These are phyloP conservation scores for Pyricularia pennisetigena DNA, from an alignment of 2,329 filamentous ascomycete species.

Conservation along the genomic window DNA sequence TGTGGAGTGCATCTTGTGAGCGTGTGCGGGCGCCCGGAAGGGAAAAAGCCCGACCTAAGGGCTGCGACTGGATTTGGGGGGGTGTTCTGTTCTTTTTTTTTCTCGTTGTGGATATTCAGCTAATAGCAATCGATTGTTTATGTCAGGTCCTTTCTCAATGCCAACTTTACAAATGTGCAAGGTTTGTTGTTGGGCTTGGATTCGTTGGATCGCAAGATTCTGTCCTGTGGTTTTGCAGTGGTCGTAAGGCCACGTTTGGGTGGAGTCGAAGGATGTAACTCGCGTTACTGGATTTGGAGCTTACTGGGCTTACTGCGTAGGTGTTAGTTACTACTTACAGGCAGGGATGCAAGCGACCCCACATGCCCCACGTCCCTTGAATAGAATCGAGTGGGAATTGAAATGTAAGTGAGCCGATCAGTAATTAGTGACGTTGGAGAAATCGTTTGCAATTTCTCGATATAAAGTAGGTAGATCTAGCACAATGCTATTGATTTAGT, in stretches of 20 bases:
- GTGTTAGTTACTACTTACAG: background rate
- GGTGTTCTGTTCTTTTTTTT: background rate
- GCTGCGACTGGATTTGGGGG: background rate
- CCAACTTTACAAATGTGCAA: background rate
- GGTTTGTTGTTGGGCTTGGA: background rate
- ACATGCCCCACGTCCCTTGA: background rate
- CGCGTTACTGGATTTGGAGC: background rate
- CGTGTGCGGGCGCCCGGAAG: background rate
- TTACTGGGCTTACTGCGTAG: background rate
- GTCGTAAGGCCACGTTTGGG: background rate
- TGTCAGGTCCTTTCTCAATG: background rate
- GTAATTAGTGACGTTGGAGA: background rate
- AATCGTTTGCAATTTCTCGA: background rate
- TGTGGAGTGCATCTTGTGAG: constrained; percentile 74
- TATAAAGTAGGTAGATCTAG: background rate
- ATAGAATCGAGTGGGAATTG: background rate
- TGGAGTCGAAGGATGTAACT: background rate
- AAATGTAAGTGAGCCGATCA: too few relatives aligned
- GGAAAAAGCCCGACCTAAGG: background rate
- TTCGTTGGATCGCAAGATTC: background rate
- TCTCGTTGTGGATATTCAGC: background rate
- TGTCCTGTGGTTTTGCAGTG: background rate
- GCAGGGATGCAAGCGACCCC: background rate
- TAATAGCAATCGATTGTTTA: background rate
- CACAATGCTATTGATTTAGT: background rate